Evolutionary conservation across 2,329 filamentous ascomycete genomes (phyloP).

Genomic region (Neurospora crassa): DNA sequence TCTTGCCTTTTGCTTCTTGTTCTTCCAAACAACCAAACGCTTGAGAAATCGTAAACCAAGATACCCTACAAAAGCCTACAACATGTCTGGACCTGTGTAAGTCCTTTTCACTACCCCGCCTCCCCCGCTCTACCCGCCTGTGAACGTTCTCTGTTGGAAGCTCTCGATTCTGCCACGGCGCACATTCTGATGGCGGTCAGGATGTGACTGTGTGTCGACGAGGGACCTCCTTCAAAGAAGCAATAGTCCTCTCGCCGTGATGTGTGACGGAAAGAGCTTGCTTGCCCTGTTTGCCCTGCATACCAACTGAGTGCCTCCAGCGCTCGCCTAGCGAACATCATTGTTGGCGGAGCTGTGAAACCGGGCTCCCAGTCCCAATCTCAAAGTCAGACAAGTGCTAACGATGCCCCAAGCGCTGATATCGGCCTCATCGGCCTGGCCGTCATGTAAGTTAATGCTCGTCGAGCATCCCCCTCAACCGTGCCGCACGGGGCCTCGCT

Average conservation of each 20-base stretch:
- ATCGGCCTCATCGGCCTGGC: conserved; percentile 88
- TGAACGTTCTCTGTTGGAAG: conserved; percentile 13
- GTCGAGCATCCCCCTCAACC: background rate
- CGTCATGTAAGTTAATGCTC: conserved; percentile 57
- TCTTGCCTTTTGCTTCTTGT: conserved; percentile 11
- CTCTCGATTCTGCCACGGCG: conserved; percentile 2
- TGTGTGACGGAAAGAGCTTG: background rate
- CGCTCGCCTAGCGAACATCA: conserved; percentile 65
- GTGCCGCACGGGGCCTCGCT: conserved; percentile 4
- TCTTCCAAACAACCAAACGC: conserved; percentile 12
- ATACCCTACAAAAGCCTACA: conserved; percentile 18
- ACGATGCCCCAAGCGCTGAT: conserved; percentile 61
- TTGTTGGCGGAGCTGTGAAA: conserved; percentile 53
- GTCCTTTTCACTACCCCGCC: conserved; percentile 29
- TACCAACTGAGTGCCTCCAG: conserved; percentile 38
- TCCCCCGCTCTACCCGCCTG: conserved; percentile 14
- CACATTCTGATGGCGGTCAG: background rate
- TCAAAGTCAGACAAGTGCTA: conserved; percentile 38
- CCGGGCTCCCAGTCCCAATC: conserved; percentile 21
- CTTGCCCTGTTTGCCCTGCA: conserved; percentile 13
- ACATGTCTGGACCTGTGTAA: conserved; percentile 62
- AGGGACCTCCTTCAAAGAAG: background rate
- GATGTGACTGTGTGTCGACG: background rate
- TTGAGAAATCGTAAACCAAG: conserved; percentile 9
- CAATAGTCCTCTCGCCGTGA: background rate